Base-by-base conservation (phyloP, 2,329 filamentous ascomycete species). In the Botrytis pseudocinerea region DNA sequence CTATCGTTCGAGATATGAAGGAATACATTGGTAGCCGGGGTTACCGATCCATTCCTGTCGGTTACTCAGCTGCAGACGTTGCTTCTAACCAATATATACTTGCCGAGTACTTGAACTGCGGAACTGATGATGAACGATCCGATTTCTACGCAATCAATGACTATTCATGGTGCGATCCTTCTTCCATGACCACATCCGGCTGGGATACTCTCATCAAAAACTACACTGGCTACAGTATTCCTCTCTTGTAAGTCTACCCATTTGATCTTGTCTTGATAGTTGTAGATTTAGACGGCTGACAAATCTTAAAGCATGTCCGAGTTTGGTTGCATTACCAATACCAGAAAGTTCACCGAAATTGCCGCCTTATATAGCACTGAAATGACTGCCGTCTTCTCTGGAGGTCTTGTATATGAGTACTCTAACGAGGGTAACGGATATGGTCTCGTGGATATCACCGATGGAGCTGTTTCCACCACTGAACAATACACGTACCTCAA, bases 391-490 rank as follows among this genome's bases (percentile, higher is more conserved):
- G 94, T 97, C 79, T 98, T 97, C 88, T 98, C 95, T 60, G 95
- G 96, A 79, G 96, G 95, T 82, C 89, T 99, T 51, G 92, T 98
- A 82, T 99, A 98, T 85, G 95, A 99, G 84, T 99, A 97, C 86
- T 91, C 92, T 18, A 85, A 92, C 80, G 94, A 96, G 83, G 86
- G 87, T 75, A 93, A 91, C 84, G 87, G 91, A 65, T 98, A 90
- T 83, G 95, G 95, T 76, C 76, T 81, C 38, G 79, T 81, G 40
- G 75, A 75, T 32, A 77, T 80, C 75, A 51, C 77, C 14, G 83
- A 82, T 73, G 73, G 72, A 54, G 81, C 79, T 63, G 82, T 85
- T 44, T 82, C 82, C 35, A 83, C 84, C 63, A 80, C 81, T 54
- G 73, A 77, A 44, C 86, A 88, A 78, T 89, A 85, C 82, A 80